Conservation (phyloP, 169 alveolate genomes). For the Eimeria acervulina region DNA sequence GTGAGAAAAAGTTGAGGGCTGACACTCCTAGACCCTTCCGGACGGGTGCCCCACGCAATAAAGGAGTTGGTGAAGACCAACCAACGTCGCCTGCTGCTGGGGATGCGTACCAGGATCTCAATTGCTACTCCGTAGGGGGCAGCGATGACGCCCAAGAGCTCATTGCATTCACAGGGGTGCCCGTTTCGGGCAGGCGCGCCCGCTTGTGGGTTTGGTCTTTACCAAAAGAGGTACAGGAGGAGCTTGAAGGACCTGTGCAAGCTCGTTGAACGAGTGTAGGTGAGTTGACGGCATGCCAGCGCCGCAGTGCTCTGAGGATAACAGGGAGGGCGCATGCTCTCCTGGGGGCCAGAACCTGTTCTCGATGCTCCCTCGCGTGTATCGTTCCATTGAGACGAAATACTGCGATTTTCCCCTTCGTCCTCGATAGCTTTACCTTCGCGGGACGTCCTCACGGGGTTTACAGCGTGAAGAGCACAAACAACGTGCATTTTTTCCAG, state of each 20-base stretch:
- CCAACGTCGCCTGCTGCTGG: not conserved
- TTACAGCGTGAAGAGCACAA: not conserved
- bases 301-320: not conserved
- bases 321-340: not conserved
- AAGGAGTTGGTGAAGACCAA: not conserved
- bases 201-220: constrained; percentile 61
- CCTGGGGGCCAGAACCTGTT: not conserved
- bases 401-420: not conserved
- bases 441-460: not conserved
- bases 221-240: constrained; percentile 32
- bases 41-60: constrained; percentile 35
- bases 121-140: constrained; percentile 23
- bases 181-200: not conserved
- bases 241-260: constrained; percentile 39
- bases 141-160: constrained; percentile 58
- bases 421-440: too few species aligned
- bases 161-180: constrained; percentile 46
- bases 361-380: not conserved
- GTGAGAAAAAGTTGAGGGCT: not conserved
- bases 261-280: not conserved
- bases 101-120: not conserved
- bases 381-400: not conserved
- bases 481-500: not conserved
- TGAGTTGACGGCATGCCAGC: not conserved
- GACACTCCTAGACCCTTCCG: constrained; percentile 41